A percentile compares a stretch with the other conserved stretches of the same genome.
Conservation (phyloP, 257 asterid genomes). For the Capsicum chinense region DNA sequence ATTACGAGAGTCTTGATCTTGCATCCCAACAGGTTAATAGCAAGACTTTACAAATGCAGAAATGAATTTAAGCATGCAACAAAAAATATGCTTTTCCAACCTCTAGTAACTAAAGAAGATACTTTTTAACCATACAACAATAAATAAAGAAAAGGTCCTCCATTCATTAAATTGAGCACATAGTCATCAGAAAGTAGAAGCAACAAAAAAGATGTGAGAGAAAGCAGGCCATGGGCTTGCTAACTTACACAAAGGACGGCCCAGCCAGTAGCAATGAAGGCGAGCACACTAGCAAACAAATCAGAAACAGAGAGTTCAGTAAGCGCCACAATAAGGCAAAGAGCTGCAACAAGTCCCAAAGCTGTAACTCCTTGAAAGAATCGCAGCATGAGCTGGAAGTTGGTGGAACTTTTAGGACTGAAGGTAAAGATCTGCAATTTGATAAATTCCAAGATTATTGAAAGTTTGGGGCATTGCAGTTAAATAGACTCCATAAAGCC, state of each 20-base stretch:
- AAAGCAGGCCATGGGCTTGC: background rate
- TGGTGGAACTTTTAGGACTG: slow-evolving; percentile 83
- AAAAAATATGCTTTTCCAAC: background rate
- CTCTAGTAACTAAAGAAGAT: background rate
- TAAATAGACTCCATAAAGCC: background rate
- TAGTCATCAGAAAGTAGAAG: background rate
- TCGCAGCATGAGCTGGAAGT: slow-evolving; percentile 89
- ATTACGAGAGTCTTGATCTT: background rate
- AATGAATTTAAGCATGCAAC: background rate
- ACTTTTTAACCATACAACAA: background rate
- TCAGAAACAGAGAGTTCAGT: slow-evolving; percentile 72
- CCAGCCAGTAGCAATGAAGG: slow-evolving; percentile 99
- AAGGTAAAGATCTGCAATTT: slow-evolving; percentile 73
- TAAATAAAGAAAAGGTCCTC: background rate
- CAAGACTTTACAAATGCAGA: background rate
- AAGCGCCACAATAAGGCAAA: slow-evolving; percentile 69
- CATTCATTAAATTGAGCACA: background rate
- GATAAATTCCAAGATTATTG: slow-evolving; percentile 27
- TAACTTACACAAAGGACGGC: slow-evolving; percentile 76
- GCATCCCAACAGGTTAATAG: background rate
- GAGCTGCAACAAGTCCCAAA: slow-evolving; percentile 82
- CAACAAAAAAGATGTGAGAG: background rate
- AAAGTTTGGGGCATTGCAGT: background rate
- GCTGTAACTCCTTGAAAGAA: slow-evolving; percentile 89
- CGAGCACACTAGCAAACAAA: slow-evolving; percentile 92